Percentiles rank a stretch among this genome's conserved stretches.
Evolutionary conservation across 2,329 filamentous ascomycete species (phyloP).

Genomic region (Talaromyces sp.): DNA sequence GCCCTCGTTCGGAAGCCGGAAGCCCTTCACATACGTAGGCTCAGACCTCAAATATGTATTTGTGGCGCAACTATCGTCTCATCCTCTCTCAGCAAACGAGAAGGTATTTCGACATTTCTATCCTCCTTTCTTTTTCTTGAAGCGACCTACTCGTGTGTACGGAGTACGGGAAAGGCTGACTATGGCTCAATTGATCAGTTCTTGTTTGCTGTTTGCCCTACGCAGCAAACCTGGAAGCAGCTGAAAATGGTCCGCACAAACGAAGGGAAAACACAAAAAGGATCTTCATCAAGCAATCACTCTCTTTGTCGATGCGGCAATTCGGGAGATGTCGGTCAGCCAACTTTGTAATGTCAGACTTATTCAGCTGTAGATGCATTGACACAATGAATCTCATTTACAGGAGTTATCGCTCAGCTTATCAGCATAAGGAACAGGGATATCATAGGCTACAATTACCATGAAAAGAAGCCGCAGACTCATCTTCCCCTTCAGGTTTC

Average conservation of each 20-base stretch:
- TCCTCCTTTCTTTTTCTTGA: neutral
- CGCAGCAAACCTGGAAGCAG: neutral
- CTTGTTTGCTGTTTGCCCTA: neutral
- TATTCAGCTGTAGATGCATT: neutral
- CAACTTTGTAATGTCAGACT: neutral
- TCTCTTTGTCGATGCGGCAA: neutral
- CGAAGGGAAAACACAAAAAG: neutral
- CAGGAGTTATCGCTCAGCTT: neutral
- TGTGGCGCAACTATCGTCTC: neutral
- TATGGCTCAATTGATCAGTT: neutral
- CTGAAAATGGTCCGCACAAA: neutral
- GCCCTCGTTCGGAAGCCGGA: neutral
- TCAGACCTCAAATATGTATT: neutral
- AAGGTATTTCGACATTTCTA: neutral
- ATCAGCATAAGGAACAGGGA: neutral
- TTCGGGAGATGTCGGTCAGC: neutral
- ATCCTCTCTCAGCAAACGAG: neutral
- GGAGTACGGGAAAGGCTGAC: neutral
- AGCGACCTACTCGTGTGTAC: neutral
- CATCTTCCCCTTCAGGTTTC: neutral
- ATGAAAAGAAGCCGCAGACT: neutral
- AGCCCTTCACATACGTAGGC: neutral
- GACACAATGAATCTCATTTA: neutral
- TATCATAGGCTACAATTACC: conserved; percentile 1
- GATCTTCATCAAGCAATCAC: neutral